Evolutionary conservation across 2,329 filamentous ascomycete genomes (phyloP).

Genomic region (Tothia fuscella): DNA sequence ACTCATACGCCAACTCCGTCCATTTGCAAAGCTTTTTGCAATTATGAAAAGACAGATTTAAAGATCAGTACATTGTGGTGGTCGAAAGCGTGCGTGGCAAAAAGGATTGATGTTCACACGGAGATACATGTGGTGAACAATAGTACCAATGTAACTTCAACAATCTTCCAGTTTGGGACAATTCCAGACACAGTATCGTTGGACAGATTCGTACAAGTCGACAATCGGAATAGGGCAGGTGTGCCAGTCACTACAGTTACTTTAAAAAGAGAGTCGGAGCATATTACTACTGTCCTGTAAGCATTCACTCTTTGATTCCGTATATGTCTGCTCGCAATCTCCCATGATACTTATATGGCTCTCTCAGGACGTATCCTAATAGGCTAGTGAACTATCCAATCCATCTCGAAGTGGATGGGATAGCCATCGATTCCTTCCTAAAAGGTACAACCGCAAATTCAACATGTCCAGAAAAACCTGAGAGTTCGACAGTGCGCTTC

Average conservation of each 20-base stretch:
- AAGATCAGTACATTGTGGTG: not conserved
- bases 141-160: not conserved
- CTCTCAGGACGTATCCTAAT: not conserved
- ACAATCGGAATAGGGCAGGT: no score
- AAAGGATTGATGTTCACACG: conserved; percentile 1
- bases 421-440: not conserved
- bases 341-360: no score
- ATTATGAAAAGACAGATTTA: no score
- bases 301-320: not conserved
- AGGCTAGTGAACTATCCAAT: not conserved
- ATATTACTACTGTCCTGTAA: conserved; percentile 1
- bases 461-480: not conserved
- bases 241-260: no score
- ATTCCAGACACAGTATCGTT: no score
- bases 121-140: conserved; percentile 2
- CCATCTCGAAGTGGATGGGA: not conserved
- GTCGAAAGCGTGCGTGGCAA: not conserved
- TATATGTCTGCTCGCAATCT: not conserved
- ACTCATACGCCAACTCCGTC: no score
- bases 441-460: not conserved
- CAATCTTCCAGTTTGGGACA: no score
- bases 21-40: no score
- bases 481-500: not conserved
- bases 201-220: no score
- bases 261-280: no score